Evolutionary conservation across 2,329 filamentous ascomycete genomes (phyloP), one percentile per base, ranked within the genome.

Genomic region (Niveomyces coronatus): DNA sequence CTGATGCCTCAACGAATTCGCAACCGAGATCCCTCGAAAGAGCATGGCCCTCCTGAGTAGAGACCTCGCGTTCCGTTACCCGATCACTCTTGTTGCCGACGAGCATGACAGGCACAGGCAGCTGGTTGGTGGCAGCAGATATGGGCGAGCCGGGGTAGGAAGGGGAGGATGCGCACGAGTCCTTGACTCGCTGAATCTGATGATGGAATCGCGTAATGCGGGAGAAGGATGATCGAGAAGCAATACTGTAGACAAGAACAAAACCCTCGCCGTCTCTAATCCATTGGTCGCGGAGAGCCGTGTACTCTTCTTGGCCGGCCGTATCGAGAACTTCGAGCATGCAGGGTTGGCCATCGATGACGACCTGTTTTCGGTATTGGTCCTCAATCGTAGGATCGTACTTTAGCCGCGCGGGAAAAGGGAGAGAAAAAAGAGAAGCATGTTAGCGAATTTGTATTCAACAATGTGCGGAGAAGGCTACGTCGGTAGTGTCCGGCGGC

Each of bases 81-180:
- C 91, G 76, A 63, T 98, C 91, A 64, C 86, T 94, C 68, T 98
- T 98, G 71, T 98, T 96, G 49, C 91, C 91, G 24, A 98, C 91
- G 20, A 98, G 74, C 91, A 98, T 96, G 53, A 98, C 85, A 32
- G 91, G 91, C 13, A 91, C 86, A 15, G 82, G 82, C 45, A 76
- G 71, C 45, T 75, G 76, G 18, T 74, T 64, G 57, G 61, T 62
- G 55, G 66, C 61, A 50, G 76, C 51, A 56, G 79, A 64, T 50
- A 85, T 70, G 35, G 82, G 82, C 17, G 82, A 86, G 44, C 82
- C 82, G 7, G 80, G 79, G 51, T 85, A 88, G 19, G 81, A 82
- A 7, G 82, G 81, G 17, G 83, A 86, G 31, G 79, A 77, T 34
- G 79, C 74, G 50, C 79, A 78, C 2, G 87, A 94, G 58, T 96